These are phyloP conservation scores for Arthrinium puccinioides DNA, from an alignment of 2,329 filamentous ascomycete species.

Conservation along the genomic window DNA sequence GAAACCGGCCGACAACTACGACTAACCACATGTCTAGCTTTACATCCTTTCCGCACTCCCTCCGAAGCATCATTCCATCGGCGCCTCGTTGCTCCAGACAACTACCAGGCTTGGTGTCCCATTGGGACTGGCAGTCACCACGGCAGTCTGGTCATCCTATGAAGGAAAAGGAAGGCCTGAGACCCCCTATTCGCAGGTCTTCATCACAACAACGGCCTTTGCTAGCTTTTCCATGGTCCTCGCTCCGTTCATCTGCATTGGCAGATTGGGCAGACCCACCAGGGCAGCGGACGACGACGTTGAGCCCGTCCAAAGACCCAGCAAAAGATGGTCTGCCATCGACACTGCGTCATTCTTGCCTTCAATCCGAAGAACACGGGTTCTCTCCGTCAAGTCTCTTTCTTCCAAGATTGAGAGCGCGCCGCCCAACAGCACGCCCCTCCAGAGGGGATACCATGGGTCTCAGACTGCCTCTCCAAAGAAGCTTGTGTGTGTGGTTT, in stretches of 20 bases:
- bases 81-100: conserved; percentile 23
- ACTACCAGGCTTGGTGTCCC: conserved; percentile 21
- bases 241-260: conserved; percentile 22
- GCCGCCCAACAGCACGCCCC: not conserved
- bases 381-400: conserved; percentile 16
- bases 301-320: conserved; percentile 15
- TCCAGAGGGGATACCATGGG: conserved; percentile 12
- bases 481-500: conserved; percentile 23
- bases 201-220: conserved; percentile 22
- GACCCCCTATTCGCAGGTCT: conserved; percentile 21
- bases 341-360: conserved; percentile 13
- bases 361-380: not conserved
- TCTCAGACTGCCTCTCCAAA: conserved; percentile 14
- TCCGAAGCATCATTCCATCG: conserved; percentile 20
- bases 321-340: conserved; percentile 22
- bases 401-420: conserved; percentile 11
- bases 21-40: conserved; percentile 14
- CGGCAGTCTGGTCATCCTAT: conserved; percentile 25
- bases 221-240: conserved; percentile 19
- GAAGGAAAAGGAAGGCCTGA: conserved; percentile 14
- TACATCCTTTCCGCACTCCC: conserved; percentile 22
- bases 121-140: conserved; percentile 23
- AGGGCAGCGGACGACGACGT: conserved; percentile 2
- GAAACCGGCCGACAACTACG: not conserved
- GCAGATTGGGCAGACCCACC: conserved; percentile 13